phyloP scores from a whole-genome alignment of 768 basidiomycete genomes.

The Termitomyces sp. region DNA sequence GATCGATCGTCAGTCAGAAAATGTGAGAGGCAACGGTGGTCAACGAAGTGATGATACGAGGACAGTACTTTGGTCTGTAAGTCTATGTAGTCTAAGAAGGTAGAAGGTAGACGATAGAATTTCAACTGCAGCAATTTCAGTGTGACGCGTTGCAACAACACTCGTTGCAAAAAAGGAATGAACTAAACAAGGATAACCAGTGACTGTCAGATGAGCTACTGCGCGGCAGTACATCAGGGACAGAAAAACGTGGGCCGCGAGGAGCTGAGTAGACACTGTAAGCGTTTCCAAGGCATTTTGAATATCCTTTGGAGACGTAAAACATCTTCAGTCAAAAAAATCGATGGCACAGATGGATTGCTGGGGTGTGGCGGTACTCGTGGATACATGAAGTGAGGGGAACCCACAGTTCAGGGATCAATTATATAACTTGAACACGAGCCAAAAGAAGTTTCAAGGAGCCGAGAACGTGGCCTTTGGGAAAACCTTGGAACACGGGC shows the following conservation, averaged over 20 bases:
- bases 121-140: neutral
- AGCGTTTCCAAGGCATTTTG: slow-evolving; percentile 11
- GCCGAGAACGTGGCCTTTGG: neutral
- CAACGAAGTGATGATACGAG: too few species aligned
- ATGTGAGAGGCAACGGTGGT: neutral
- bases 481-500: neutral
- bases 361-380: slow-evolving; percentile 6
- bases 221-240: neutral
- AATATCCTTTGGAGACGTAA: slow-evolving; percentile 15
- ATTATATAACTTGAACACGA: neutral
- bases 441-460: neutral
- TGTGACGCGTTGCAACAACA: neutral
- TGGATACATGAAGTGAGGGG: neutral
- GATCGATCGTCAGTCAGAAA: neutral
- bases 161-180: neutral
- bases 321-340: slow-evolving; percentile 13
- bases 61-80: neutral
- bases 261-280: too few species aligned
- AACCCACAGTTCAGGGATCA: too few species aligned
- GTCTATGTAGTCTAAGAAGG: too few species aligned
- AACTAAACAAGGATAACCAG: neutral
- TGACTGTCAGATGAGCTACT: neutral
- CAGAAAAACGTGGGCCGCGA: too few species aligned
- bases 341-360: slow-evolving; percentile 17
- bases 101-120: too few species aligned